Percentiles rank a stretch among this genome's conserved stretches.
Conservation (phyloP, 306 rosid genomes). For the Herpetospermum pedunculosum region DNA sequence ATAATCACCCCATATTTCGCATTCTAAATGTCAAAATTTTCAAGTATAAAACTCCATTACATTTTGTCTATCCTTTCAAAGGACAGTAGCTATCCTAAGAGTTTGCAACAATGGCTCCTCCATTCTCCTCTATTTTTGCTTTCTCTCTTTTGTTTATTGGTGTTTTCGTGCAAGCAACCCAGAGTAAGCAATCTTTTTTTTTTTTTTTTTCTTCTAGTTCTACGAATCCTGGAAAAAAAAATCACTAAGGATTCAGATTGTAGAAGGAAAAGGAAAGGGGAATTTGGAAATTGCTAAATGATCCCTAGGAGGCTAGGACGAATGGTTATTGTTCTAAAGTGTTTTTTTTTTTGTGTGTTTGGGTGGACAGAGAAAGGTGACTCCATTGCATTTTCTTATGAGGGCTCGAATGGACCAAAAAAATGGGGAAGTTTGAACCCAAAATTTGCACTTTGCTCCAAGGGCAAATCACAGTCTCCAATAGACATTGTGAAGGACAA, state of each 20-base stretch:
- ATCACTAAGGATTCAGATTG: neutral
- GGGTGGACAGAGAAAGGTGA: neutral
- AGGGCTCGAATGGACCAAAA: constrained; percentile 42
- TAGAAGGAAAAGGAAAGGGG: neutral
- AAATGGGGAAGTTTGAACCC: constrained; percentile 68
- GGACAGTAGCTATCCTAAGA: neutral
- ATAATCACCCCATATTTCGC: neutral
- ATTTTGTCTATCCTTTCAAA: neutral
- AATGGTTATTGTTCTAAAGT: neutral
- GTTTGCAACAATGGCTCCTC: constrained; percentile 6
- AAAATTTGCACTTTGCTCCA: constrained; percentile 29
- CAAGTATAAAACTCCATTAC: neutral
- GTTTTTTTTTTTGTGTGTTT: neutral
- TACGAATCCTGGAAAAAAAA: neutral
- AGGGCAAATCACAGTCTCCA: constrained; percentile 65
- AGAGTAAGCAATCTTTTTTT: neutral
- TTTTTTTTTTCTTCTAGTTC: neutral
- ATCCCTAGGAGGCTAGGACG: no score
- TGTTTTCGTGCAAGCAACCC: neutral
- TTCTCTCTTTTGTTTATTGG: neutral
- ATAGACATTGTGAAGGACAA: constrained; percentile 25
- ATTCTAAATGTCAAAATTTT: no score
- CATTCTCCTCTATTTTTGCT: neutral
- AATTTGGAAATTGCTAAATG: no score
- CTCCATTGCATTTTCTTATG: constrained; percentile 29